Conservation (phyloP, 2,329 filamentous ascomycete genomes). For the Aspergillus chevalieri region DNA sequence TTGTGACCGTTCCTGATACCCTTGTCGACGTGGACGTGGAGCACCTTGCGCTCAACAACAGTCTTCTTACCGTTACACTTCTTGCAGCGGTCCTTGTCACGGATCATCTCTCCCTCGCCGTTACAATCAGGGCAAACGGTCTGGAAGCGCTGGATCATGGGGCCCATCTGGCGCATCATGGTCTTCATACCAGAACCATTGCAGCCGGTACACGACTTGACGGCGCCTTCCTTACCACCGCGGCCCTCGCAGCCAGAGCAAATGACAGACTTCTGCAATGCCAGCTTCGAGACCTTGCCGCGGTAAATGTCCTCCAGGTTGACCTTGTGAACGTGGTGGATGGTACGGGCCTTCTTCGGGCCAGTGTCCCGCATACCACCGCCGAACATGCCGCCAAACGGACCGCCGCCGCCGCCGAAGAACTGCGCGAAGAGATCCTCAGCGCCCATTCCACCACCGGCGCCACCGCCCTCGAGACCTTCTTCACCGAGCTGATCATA, state of each 20-base stretch:
- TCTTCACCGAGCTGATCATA: constrained; percentile 99
- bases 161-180: constrained; percentile 99
- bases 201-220: constrained; percentile 84
- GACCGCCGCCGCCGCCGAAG: constrained; percentile 72
- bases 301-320: constrained; percentile 96
- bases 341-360: constrained; percentile 87
- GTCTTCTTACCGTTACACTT: constrained; percentile 96
- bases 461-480: constrained; percentile 80
- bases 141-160: constrained; percentile 99
- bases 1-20: constrained; percentile 91
- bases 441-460: constrained; percentile 79
- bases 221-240: constrained; percentile 95
- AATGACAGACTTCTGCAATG: constrained; percentile 94
- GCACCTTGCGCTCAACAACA: constrained; percentile 90
- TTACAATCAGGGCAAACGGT: constrained; percentile 98
- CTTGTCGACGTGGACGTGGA: constrained; percentile 94
- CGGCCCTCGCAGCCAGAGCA: constrained; percentile 90
- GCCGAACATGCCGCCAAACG: constrained; percentile 71
- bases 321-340: constrained; percentile 97
- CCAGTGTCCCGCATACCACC: constrained; percentile 73
- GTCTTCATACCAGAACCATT: constrained; percentile 98
- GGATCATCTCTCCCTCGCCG: constrained; percentile 93
- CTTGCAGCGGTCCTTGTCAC: constrained; percentile 97
- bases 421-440: constrained; percentile 97
- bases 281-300: constrained; percentile 95